Base-by-base conservation (phyloP, 2,329 filamentous ascomycete genomes). In the Macrophomina phaseolina region DNA sequence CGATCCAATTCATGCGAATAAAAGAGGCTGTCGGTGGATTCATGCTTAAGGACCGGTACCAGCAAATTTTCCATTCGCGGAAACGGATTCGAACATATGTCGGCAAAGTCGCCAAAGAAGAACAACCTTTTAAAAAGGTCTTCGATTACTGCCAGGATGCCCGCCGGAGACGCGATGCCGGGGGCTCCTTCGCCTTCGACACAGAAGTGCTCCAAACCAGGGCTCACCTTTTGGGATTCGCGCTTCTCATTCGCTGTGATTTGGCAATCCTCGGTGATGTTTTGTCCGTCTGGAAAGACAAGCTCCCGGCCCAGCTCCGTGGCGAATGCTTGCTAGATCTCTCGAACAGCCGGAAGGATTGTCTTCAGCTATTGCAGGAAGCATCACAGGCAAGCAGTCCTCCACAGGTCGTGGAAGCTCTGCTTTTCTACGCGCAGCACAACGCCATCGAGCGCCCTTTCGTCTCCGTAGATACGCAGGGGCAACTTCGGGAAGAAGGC, bases 41-140 rank as follows among this genome's bases (percentile, higher is more conserved):
- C 11, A 6, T 8, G 14, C 52, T 58, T 7, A 12, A 5, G 1
- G n/a, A 0, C 45, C 68, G 70, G 12, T 74, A 72, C 58, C 58
- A 48, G 2, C 8, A 56, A 9, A 66, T 73, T 7, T n/a, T 65
- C 2, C 42, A 12, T 5, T 48, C 70, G 14, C 71, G 70, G 18
- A 64, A 38, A 8, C 34, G 56, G 16, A 71, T 81, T 73, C 32
- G 58, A 23, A 8, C 60, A 32, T 70, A 73, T 73, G 67, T 69
- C 8, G 23, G 67, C 0, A 71, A 77, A 36, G 80, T 85, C 0
- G 69, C 69, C 18, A 72, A 73, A 34, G 80, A 85, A 9, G 84
- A 86, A 69, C 83, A 86, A 69, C 84, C 84, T 0, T 84, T 83
- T 66, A 79, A 82, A 40, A 77, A 77, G 0, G 82, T 87, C 1